phyloP scores from a whole-genome alignment of 1,284 basidiomycete genomes.

The Prillingera fragicola region DNA sequence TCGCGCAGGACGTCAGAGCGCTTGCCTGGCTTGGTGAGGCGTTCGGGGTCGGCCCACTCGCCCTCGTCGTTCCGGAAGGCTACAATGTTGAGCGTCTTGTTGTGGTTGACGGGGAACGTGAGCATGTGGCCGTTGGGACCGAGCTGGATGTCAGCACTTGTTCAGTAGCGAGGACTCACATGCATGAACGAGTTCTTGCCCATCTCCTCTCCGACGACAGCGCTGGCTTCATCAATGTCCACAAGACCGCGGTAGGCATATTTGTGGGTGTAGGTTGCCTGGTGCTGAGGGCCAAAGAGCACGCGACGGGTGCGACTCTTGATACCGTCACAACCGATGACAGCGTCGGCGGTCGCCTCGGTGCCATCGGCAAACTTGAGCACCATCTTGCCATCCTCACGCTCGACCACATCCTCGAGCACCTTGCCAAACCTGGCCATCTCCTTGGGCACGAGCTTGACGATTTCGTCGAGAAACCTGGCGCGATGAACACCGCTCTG shows the following conservation, averaged over 20 bases:
- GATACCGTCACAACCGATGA: conserved; percentile 21
- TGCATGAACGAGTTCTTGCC: conserved; percentile 19
- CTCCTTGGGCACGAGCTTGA: conserved; percentile 10
- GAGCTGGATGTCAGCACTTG: conserved; percentile 11
- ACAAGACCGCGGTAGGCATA: conserved; percentile 21
- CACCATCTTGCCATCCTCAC: background rate
- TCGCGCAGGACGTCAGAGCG: conserved; percentile 10
- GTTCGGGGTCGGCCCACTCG: conserved; percentile 12
- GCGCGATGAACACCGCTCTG: conserved; percentile 22
- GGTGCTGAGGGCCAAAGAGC: conserved; percentile 14
- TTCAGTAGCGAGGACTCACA: conserved; percentile 6
- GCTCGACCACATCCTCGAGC: conserved; percentile 4
- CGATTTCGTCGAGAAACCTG: conserved; percentile 21
- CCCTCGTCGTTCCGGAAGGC: conserved; percentile 12
- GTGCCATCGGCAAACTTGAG: conserved; percentile 17
- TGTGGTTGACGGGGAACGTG: conserved; percentile 18
- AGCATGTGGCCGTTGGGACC: conserved; percentile 18
- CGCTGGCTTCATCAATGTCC: conserved; percentile 11
- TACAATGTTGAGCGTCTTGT: conserved; percentile 20
- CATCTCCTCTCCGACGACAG: conserved; percentile 12
- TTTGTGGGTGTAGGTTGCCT: conserved; percentile 18
- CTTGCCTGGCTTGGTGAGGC: conserved; percentile 11
- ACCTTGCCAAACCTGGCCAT: conserved; percentile 12
- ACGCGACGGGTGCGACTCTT: conserved; percentile 6
- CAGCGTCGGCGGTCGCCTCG: conserved; percentile 6